phyloP scores from a whole-genome alignment of 345 rosid species.

The Rhodomyrtus tomentosa region DNA sequence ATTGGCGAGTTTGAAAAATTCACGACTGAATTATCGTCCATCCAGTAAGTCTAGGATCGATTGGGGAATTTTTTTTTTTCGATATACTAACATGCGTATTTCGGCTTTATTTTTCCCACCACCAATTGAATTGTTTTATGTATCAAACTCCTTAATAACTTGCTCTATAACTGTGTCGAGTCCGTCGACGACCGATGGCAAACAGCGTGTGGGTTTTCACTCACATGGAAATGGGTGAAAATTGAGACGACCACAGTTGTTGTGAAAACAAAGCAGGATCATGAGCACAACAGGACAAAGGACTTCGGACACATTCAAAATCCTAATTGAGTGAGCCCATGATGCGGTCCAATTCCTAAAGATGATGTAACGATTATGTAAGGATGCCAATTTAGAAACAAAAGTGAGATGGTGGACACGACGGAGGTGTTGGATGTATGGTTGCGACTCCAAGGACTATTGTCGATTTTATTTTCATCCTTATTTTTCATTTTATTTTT shows the following conservation, averaged over 20 bases:
- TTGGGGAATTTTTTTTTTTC: not conserved
- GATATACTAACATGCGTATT: not conserved
- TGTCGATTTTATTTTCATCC: no score
- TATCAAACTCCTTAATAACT: not conserved
- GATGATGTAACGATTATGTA: not conserved
- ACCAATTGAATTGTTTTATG: not conserved
- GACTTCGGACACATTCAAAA: not conserved
- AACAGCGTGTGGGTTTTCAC: not conserved
- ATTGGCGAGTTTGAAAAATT: not conserved
- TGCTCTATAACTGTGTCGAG: not conserved
- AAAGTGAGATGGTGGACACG: not conserved
- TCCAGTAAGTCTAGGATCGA: not conserved
- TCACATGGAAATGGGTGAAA: not conserved
- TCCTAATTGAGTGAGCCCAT: conserved; percentile 1
- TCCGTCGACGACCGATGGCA: not conserved
- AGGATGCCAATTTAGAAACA: not conserved
- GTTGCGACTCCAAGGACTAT: not conserved
- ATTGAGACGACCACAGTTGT: not conserved
- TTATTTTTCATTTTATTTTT: no score
- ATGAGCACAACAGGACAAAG: conserved; percentile 26
- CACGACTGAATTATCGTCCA: not conserved
- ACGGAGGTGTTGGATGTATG: not conserved
- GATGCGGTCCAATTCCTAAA: not conserved
- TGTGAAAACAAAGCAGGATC: conserved; percentile 7
- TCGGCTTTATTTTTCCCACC: not conserved